These are phyloP conservation scores for Starmerella floricola DNA, from an alignment of 805 yeast genomes.

Conservation along the genomic window DNA sequence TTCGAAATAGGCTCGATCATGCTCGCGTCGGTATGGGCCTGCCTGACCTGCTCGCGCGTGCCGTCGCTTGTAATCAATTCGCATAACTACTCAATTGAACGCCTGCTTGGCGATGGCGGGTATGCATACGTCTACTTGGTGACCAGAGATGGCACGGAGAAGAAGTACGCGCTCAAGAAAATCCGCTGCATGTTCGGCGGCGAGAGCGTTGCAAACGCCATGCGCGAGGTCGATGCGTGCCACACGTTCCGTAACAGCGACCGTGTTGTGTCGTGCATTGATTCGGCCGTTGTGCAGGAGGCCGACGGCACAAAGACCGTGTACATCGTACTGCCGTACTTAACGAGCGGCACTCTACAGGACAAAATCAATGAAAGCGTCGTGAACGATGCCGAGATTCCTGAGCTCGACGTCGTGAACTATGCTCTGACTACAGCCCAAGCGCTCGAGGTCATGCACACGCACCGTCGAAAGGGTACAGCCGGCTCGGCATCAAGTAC, in stretches of 20 bases:
- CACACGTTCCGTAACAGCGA: conserved; percentile 52
- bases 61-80: conserved; percentile 55
- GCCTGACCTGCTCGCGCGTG: conserved; percentile 32
- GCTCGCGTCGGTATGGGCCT: conserved; percentile 23
- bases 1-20: neutral
- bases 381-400: conserved; percentile 41
- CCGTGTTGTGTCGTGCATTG: conserved; percentile 55
- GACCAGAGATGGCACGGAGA: conserved; percentile 35
- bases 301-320: conserved; percentile 69
- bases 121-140: conserved; percentile 79
- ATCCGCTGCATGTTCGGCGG: conserved; percentile 80
- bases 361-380: conserved; percentile 60
- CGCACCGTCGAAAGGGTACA: conserved; percentile 31
- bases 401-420: conserved; percentile 54
- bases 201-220: conserved; percentile 58
- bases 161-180: conserved; percentile 64
- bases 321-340: conserved; percentile 69
- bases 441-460: conserved; percentile 68
- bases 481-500: neutral
- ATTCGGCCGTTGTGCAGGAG: conserved; percentile 60
- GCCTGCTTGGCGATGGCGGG: conserved; percentile 83
- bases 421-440: conserved; percentile 44
- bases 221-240: conserved; percentile 67
- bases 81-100: conserved; percentile 47
- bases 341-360: conserved; percentile 60